Conservation (phyloP, 768 basidiomycete species). For the Russula abietina region DNA sequence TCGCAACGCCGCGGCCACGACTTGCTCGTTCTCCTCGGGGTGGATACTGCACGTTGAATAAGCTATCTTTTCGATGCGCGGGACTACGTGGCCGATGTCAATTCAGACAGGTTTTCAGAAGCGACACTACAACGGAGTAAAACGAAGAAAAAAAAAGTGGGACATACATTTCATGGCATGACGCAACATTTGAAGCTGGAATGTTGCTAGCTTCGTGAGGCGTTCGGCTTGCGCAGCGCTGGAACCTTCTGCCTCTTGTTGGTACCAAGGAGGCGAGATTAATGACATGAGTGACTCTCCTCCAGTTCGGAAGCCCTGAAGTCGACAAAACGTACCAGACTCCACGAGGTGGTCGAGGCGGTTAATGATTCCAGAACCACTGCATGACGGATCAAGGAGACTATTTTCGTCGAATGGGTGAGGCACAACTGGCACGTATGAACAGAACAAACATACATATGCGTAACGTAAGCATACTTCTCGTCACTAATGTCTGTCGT, state of each 20-base stretch:
- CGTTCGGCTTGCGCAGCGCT: constrained; percentile 58
- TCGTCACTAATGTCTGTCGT: constrained; percentile 60
- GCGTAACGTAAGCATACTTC: constrained; percentile 62
- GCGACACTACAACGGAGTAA: not conserved
- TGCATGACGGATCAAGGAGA: constrained; percentile 93
- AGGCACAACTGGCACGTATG: not conserved
- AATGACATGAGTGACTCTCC: not conserved
- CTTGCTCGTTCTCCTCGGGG: constrained; percentile 87
- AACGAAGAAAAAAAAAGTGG: too few relatives aligned
- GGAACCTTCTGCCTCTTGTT: constrained; percentile 44
- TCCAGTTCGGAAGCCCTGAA: not conserved
- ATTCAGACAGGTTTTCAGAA: not conserved
- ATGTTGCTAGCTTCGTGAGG: constrained; percentile 74
- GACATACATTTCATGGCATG: constrained; percentile 91
- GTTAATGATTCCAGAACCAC: constrained; percentile 89
- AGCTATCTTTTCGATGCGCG: constrained; percentile 71
- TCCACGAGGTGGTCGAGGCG: constrained; percentile 80
- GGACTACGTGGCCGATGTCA: constrained; percentile 44
- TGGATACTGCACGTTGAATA: constrained; percentile 98
- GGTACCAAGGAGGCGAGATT: constrained; percentile 10
- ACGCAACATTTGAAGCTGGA: constrained; percentile 85
- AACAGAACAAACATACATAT: constrained; percentile 59
- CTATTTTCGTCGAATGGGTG: constrained; percentile 36
- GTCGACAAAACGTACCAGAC: constrained; percentile 43
- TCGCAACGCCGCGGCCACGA: constrained; percentile 66